These are phyloP conservation scores for Silybum marianum DNA, from an alignment of 129 eudicot genomes.

Conservation along the genomic window DNA sequence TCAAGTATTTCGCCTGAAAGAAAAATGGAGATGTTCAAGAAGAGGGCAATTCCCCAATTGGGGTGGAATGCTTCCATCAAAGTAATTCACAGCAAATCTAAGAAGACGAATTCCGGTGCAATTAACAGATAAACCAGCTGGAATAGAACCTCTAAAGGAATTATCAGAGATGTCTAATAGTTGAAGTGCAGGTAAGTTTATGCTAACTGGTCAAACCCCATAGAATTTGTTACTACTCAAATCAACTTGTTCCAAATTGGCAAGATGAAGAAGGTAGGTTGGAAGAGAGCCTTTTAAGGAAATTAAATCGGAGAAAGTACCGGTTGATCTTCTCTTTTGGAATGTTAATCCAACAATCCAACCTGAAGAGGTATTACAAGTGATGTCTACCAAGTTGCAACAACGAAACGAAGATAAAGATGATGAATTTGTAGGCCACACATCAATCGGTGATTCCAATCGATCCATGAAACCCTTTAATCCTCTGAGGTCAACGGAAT, in stretches of 20 bases:
- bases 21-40: slow-evolving; percentile 45
- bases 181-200: slow-evolving; percentile 50
- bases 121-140: slow-evolving; percentile 49
- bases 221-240: slow-evolving; percentile 47
- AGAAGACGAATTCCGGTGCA: slow-evolving; percentile 46
- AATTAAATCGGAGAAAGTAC: slow-evolving; percentile 39
- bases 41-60: slow-evolving; percentile 47
- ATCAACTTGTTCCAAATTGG: slow-evolving; percentile 46
- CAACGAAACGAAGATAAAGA: slow-evolving; percentile 30
- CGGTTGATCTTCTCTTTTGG: slow-evolving; percentile 29
- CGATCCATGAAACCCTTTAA: slow-evolving; percentile 33
- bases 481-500: slow-evolving; percentile 40
- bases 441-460: slow-evolving; percentile 35
- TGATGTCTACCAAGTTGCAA: slow-evolving; percentile 61
- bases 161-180: slow-evolving; percentile 47
- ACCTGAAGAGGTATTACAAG: slow-evolving; percentile 46
- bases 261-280: slow-evolving; percentile 37
- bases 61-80: slow-evolving; percentile 43
- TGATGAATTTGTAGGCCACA: slow-evolving; percentile 40
- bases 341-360: slow-evolving; percentile 52
- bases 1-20: slow-evolving; percentile 52
- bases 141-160: slow-evolving; percentile 41
- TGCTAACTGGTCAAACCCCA: slow-evolving; percentile 36
- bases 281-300: slow-evolving; percentile 55
- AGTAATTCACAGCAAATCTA: slow-evolving; percentile 33